Percentiles rank a stretch among this genome's conserved stretches.
These are phyloP conservation scores for Paecilomyces niveus DNA, from an alignment of 2,329 filamentous ascomycete species.

Conservation along the genomic window DNA sequence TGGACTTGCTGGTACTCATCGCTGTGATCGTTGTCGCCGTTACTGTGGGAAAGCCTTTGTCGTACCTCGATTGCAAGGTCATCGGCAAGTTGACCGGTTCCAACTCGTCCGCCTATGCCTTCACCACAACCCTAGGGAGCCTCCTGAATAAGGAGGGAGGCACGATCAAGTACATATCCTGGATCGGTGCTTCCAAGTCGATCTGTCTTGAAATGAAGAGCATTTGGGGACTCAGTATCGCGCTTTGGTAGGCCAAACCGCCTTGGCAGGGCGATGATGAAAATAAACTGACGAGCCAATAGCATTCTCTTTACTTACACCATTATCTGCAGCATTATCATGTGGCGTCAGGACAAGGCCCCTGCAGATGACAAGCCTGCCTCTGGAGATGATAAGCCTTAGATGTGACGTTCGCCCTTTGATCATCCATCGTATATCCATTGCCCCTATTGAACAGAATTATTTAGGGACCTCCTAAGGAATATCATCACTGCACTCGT, in stretches of 20 bases:
- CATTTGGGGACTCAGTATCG: conserved; percentile 79
- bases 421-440: not conserved
- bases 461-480: not conserved
- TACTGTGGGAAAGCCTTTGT: conserved; percentile 71
- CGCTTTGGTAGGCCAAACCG: conserved; percentile 52
- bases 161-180: conserved; percentile 44
- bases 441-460: not conserved
- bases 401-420: not conserved
- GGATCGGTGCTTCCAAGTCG: conserved; percentile 53
- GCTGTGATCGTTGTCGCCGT: conserved; percentile 72
- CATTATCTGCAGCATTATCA: conserved; percentile 49
- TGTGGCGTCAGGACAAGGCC: conserved; percentile 55
- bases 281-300: conserved; percentile 3
- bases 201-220: conserved; percentile 81
- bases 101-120: conserved; percentile 46
- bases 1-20: conserved; percentile 65
- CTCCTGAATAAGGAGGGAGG: conserved; percentile 47
- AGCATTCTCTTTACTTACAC: conserved; percentile 63
- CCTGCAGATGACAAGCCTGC: conserved; percentile 13
- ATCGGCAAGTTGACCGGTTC: conserved; percentile 42
- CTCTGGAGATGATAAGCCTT: conserved; percentile 11
- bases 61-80: conserved; percentile 64
- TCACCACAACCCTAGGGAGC: conserved; percentile 45
- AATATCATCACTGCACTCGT: not conserved
- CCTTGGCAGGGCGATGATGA: not conserved